phyloP scores from a whole-genome alignment of 2,329 filamentous ascomycete species.

The Hypoxylon sp. region DNA sequence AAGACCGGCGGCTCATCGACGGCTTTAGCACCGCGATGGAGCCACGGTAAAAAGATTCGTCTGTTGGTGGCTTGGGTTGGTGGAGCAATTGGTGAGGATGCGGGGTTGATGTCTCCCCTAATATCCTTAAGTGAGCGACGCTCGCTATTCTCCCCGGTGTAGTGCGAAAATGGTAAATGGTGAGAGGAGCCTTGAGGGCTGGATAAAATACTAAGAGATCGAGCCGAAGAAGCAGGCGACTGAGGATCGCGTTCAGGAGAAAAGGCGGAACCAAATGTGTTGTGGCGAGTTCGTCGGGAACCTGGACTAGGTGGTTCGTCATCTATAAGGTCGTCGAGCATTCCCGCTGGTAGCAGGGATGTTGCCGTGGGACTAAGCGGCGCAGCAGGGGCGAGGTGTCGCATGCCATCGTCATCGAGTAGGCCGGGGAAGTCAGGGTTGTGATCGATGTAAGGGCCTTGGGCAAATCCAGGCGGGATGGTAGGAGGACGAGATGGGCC shows the following conservation, averaged over 20 bases:
- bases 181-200: conserved; percentile 74
- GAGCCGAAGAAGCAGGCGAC: conserved; percentile 72
- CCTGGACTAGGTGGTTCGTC: conserved; percentile 68
- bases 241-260: conserved; percentile 65
- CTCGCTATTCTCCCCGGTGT: conserved; percentile 63
- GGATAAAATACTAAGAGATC: conserved; percentile 70
- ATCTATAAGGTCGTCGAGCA: conserved; percentile 73
- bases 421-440: conserved; percentile 60
- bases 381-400: conserved; percentile 73
- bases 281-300: conserved; percentile 51
- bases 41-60: conserved; percentile 68
- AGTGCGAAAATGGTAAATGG: conserved; percentile 69
- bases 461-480: conserved; percentile 65
- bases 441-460: conserved; percentile 67
- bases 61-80: conserved; percentile 61
- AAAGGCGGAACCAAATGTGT: conserved; percentile 57
- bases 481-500: conserved; percentile 58
- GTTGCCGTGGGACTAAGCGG: conserved; percentile 84
- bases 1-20: conserved; percentile 72
- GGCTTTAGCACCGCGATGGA: conserved; percentile 74
- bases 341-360: conserved; percentile 78
- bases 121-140: conserved; percentile 58
- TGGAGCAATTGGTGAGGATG: conserved; percentile 60
- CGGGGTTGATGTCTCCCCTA: conserved; percentile 52
- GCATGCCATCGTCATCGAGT: conserved; percentile 74